Evolutionary conservation across 352 stramenopile genomes (phyloP), one percentile per base, ranked within the genome.

Genomic region (Pythium periplocum): DNA sequence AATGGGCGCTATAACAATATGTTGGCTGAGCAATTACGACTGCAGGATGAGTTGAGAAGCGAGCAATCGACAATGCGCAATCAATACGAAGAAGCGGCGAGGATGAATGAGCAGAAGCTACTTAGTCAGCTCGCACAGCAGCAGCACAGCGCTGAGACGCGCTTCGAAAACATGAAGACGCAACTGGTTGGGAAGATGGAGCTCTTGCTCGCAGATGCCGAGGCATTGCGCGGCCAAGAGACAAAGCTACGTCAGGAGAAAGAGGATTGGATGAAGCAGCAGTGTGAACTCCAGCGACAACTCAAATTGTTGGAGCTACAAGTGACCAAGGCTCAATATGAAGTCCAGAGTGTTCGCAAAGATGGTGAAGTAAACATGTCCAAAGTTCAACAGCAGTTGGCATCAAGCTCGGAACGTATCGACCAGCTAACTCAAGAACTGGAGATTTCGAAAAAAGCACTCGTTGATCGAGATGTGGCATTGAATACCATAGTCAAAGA

Each of bases 1-100:
- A 93, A 93, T 46, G 62, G 74, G 34, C 83, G 87, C 50, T 90
- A 82, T 57, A 86, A 86, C 50, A 51, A 62, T 34, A 90, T 95
- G 83, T 66, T 93, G 54, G 70, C 67, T 2, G 64, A 87, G 4
- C 81, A 93, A 54, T 55, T 95, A 9, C 73, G 67, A n/a, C 53
- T 59, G 3, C 78, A 87, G 57, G 78, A 92, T 48, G 62, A 55
- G 7, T 53, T 89, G 33, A 37, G 61, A 37, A 46, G 34, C 2
- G 48, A 66, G 36, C 44, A 57, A 11, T 43, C 44, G 34, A 31
- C 47, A 55, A 46, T 48, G 57, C 46, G 26, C 51, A 51, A 42
- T 46, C 47, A 59, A 61, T 63, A 51, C 58, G 55, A 54, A n/a
- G 7, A 17, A 35, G 46, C 36, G 48, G 58, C 36, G 48, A 62